Percentiles rank a stretch among this genome's conserved stretches.
Conservation (phyloP, 352 stramenopile species). For the Globisporangium megalacanthum region DNA sequence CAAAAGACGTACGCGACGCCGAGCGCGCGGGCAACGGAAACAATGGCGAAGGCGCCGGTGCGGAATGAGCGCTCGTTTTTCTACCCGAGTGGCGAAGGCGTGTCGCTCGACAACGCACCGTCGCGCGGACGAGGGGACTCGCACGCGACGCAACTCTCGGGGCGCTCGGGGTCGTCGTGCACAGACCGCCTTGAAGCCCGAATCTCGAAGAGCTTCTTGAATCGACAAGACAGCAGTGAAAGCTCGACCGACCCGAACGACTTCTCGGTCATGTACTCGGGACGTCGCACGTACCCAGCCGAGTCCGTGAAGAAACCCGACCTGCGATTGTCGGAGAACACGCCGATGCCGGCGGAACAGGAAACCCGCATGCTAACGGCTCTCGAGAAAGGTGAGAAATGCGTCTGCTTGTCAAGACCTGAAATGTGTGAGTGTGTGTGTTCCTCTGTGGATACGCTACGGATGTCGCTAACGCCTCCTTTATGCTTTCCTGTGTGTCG, state of each 20-base stretch:
- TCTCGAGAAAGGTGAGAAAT: conserved; percentile 18
- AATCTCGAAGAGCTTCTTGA: conserved; percentile 52
- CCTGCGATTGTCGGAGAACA: conserved; percentile 33
- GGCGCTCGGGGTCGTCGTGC: conserved; percentile 25
- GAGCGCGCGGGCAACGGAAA: background rate
- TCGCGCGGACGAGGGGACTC: conserved; percentile 9
- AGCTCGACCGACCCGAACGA: conserved; percentile 25
- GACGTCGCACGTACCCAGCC: conserved; percentile 58
- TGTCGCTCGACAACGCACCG: background rate
- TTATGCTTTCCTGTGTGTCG: background rate
- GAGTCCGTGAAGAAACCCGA: conserved; percentile 48
- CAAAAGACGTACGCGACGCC: background rate
- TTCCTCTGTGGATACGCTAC: no score
- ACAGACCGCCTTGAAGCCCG: conserved; percentile 57
- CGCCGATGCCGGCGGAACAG: conserved; percentile 8
- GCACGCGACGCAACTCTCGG: conserved; percentile 20
- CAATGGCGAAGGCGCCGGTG: background rate
- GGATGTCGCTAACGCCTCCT: no score
- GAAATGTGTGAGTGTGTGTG: background rate
- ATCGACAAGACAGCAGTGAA: conserved; percentile 25
- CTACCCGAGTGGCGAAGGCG: conserved; percentile 1
- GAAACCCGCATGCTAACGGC: conserved; percentile 36
- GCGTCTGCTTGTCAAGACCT: background rate
- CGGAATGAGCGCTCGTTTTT: conserved; percentile 13
- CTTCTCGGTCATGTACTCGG: conserved; percentile 47